phyloP scores from a whole-genome alignment of 495 filamentous ascomycete genomes.

The Penicillium simplicissimum region DNA sequence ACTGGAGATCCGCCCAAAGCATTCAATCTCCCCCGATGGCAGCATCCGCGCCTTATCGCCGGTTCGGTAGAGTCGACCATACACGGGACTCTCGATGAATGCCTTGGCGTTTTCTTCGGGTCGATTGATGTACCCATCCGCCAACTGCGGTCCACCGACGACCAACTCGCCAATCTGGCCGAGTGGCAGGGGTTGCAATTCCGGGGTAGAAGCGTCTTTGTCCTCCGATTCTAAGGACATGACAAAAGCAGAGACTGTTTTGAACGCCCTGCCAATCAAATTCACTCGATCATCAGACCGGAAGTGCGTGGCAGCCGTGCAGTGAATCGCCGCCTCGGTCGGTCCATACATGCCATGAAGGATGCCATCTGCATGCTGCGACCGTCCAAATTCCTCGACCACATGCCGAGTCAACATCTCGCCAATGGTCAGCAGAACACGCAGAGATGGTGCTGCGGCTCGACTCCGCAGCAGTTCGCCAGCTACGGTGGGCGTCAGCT shows the following conservation, averaged over 20 bases:
- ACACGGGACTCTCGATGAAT: conserved; percentile 59
- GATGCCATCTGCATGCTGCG: conserved; percentile 41
- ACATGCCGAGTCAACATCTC: conserved; percentile 80
- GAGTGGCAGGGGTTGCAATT: conserved; percentile 57
- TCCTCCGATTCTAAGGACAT: conserved; percentile 42
- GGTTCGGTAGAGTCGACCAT: conserved; percentile 70
- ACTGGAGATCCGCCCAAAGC: conserved; percentile 70
- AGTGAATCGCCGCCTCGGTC: conserved; percentile 82
- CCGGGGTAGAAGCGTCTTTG: conserved; percentile 7
- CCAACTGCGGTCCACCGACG: conserved; percentile 75
- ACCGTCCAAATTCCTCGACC: conserved; percentile 68
- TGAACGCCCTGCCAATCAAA: conserved; percentile 70
- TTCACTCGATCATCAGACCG: conserved; percentile 49
- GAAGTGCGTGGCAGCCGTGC: conserved; percentile 56
- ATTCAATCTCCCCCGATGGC: conserved; percentile 70
- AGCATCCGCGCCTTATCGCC: conserved; percentile 77
- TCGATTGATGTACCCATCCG: conserved; percentile 77
- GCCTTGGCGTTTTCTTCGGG: conserved; percentile 65
- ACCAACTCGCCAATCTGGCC: conserved; percentile 82
- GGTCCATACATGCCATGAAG: conserved; percentile 88
- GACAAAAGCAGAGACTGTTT: conserved; percentile 76
- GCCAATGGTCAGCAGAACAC: conserved; percentile 75
- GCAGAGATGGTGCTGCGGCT: conserved; percentile 59
- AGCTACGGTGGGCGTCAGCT: conserved; percentile 80
- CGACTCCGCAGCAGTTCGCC: conserved; percentile 64